Base-by-base conservation (phyloP, 2,329 filamentous ascomycete genomes). In the Microsporum ferrugineum region DNA sequence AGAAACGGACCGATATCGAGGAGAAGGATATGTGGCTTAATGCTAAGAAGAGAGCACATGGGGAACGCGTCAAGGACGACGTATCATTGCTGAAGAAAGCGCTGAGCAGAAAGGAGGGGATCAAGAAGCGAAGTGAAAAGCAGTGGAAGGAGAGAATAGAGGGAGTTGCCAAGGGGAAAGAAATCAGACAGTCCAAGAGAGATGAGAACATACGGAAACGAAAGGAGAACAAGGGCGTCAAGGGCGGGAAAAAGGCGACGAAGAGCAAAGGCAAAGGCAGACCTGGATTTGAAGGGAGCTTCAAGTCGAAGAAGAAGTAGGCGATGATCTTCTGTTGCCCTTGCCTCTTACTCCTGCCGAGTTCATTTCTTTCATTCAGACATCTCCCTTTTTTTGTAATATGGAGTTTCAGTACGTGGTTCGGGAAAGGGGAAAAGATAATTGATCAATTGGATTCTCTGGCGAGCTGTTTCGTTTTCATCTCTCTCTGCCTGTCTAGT, bases 1-100 rank as follows among this genome's bases (percentile, higher is more conserved):
- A 84, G 66, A 95, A 96, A 77, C 87, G 88, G 61, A 86, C 86
- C 64, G 89, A 95, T 63, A 87, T 97, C 51, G 85, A 91, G 63
- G 89, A 96, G 75, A 97, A 97, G 79, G 92, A 99, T 69, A 79
- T 86, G 62, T 99, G 94, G 94, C 80, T 96, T 62, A 92, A 88
- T 56, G 94, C 94, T 1, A 88, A 92, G 75, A 89, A 90, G 75
- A 85, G 88, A 29, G 90, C 88, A 1, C 89, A 95, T 72, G 94
- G 94, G 57, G 91, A 96, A 71, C 88, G 89, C 71, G 87, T 96
- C 38, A 85, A 85, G 63, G 91, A 97, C 70, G 90, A 96, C 72
- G 89, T 90, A 65, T 84, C 83, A 53, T 77, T 96, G 61, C 81
- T 99, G 33, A 96, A 96, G 80, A 96, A 96, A 80, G 88, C 91